Conservation (phyloP, 805 yeast species). For the Scheffersomyces spartinae region DNA sequence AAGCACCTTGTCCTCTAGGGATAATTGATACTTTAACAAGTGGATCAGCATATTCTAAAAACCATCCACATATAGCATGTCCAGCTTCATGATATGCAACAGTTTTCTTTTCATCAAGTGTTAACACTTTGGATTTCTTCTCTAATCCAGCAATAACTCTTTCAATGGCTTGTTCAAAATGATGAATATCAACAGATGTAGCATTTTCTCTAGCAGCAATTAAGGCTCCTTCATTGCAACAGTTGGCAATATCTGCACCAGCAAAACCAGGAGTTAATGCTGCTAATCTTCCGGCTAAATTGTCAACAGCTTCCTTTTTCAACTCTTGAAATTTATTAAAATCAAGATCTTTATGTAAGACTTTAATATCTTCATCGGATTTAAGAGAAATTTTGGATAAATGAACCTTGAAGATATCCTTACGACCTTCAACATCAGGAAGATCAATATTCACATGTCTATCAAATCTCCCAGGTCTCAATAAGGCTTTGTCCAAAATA, state of each 20-base stretch:
- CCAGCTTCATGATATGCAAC: constrained; percentile 97
- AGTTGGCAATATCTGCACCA: constrained; percentile 94
- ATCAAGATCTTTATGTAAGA: constrained; percentile 24
- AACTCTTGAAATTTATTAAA: constrained; percentile 27
- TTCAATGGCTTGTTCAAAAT: constrained; percentile 89
- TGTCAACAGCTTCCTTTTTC: constrained; percentile 35
- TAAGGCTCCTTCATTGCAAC: constrained; percentile 89
- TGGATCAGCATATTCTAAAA: constrained; percentile 78
- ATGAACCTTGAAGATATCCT: constrained; percentile 76
- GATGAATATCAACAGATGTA: constrained; percentile 46
- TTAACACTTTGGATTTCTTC: constrained; percentile 66
- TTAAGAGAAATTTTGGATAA: constrained; percentile 45
- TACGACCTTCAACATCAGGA: constrained; percentile 85
- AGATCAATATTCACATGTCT: constrained; percentile 77
- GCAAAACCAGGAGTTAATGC: constrained; percentile 92
- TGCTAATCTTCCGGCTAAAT: constrained; percentile 72
- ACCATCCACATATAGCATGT: constrained; percentile 96
- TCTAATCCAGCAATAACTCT: constrained; percentile 93
- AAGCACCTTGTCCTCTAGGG: constrained; percentile 89
- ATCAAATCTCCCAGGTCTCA: constrained; percentile 94
- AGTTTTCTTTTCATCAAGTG: constrained; percentile 68
- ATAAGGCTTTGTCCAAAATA: constrained; percentile 75
- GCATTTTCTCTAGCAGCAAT: constrained; percentile 79
- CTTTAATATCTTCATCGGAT: constrained; percentile 24
- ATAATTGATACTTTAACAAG: constrained; percentile 85